Conservation (phyloP, 495 filamentous ascomycete genomes). For the Neohortaea acidophila region DNA sequence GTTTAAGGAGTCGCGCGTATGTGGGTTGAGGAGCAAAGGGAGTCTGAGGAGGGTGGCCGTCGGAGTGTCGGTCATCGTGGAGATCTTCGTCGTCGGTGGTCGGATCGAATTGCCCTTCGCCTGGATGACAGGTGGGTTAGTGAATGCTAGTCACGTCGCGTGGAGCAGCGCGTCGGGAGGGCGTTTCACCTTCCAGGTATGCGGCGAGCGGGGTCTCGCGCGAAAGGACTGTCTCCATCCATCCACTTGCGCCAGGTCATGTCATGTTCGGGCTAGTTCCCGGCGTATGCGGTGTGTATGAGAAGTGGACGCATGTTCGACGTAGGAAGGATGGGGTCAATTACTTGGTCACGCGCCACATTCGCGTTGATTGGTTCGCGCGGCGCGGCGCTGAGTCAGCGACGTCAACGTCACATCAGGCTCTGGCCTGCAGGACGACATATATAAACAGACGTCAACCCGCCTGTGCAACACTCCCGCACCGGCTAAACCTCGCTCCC, state of each 20-base stretch:
- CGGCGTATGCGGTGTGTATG: background rate
- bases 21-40: conserved; percentile 56
- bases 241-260: conserved; percentile 3
- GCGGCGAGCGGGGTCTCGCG: conserved; percentile 82
- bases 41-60: background rate
- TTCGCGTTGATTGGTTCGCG: too few relatives aligned
- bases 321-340: too few relatives aligned
- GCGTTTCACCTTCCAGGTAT: conserved; percentile 73
- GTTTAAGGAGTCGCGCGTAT: conserved; percentile 25
- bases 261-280: background rate
- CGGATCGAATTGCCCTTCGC: conserved; percentile 10
- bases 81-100: background rate
- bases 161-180: background rate
- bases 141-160: background rate
- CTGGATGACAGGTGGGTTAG: conserved; percentile 1
- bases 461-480: too few relatives aligned
- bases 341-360: too few relatives aligned
- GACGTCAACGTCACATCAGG: too few relatives aligned
- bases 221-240: conserved; percentile 85
- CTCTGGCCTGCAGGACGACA: too few relatives aligned
- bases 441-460: too few relatives aligned
- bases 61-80: background rate
- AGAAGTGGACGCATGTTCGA: too few relatives aligned
- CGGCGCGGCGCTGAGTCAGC: too few relatives aligned
- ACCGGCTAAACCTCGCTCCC: too few relatives aligned